Evolutionary conservation across 495 filamentous ascomycete genomes (phyloP).

Genomic region (Penicillium canescens): DNA sequence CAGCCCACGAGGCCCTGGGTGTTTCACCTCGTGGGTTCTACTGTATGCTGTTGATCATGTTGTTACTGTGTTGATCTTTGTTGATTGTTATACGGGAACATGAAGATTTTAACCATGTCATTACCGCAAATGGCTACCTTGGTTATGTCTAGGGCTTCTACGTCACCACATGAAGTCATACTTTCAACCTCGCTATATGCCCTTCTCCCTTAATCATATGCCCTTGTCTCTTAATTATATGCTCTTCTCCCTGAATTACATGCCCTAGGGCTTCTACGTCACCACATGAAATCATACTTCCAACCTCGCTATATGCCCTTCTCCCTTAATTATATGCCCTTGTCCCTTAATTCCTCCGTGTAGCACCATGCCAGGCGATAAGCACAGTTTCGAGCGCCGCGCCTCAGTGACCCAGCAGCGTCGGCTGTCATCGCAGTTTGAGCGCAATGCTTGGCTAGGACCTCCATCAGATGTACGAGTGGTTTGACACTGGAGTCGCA

Average conservation of each 20-base stretch:
- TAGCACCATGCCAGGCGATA: slow-evolving; percentile 10
- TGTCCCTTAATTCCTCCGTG: background rate
- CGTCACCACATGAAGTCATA: slow-evolving; percentile 12
- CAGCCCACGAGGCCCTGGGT: slow-evolving; percentile 19
- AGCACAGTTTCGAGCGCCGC: slow-evolving; percentile 29
- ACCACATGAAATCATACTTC: slow-evolving; percentile 3
- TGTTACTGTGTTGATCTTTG: no score
- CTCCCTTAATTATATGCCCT: background rate
- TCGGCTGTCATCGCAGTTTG: slow-evolving; percentile 26
- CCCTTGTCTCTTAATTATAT: no score
- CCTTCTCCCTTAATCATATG: background rate
- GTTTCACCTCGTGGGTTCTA: background rate
- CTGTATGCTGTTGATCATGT: background rate
- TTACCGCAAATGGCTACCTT: background rate
- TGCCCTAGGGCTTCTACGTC: slow-evolving; percentile 7
- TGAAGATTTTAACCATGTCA: background rate
- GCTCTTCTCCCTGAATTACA: no score
- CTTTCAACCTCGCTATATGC: background rate
- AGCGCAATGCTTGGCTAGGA: slow-evolving; percentile 23
- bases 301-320: background rate
- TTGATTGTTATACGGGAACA: no score
- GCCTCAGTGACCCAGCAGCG: slow-evolving; percentile 34
- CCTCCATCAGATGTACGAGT: slow-evolving; percentile 22
- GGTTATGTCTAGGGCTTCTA: slow-evolving; percentile 7
- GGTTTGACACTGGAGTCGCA: background rate